Base-by-base conservation (phyloP, 768 basidiomycete genomes). In the Coprinellus micaceus region DNA sequence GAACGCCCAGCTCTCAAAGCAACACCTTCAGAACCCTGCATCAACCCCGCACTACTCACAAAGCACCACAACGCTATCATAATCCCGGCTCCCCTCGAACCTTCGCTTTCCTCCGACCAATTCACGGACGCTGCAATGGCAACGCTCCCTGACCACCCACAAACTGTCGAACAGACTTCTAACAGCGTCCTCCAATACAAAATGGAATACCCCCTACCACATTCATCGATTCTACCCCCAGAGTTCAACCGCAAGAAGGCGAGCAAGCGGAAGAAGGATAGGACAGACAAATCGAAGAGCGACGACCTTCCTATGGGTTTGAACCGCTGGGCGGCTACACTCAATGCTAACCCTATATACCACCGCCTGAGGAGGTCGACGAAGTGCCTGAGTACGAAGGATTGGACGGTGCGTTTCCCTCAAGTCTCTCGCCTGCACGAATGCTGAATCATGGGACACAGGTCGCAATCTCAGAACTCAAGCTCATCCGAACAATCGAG, bases 401-500 rank as follows among this genome's bases (percentile, higher is more conserved):
- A 94, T 57, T 94, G 92, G 92, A 78, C 79, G 70, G 91, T 91
- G 76, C 63, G 88, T 75, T n/a, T 54, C 53, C 17, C 15, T 30
- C 58, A 29, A 13, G 21, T 12, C 49, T 45, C 4, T 47, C 21
- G 19, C 21, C 52, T 50, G 22, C 30, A 4, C 17, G 13, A 45
- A 43, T n/a, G 29, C 51, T 45, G 21, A 58, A 56, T 13, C 41
- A 29, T 56, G n/a, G 44, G 28, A 46, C 54, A 53, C 50, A 92
- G 89, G 79, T 93, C 45, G 92, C 91, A 1, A 83, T 89, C 67
- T 75, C 80, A 17, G 95, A 98, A 66, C 66, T 96, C 56, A 80
- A 86, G 58, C 77, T 95, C 30, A 70, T 89, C 29, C 83, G 91
- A 40, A 84, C 92, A 1, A 78, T 97, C 60, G 92, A 95, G 46